Percentiles rank a stretch among this genome's conserved stretches.
phyloP scores from a whole-genome alignment of 225 moss, liverwort and hornwort species.

The Pseudoscleropodium purum region DNA sequence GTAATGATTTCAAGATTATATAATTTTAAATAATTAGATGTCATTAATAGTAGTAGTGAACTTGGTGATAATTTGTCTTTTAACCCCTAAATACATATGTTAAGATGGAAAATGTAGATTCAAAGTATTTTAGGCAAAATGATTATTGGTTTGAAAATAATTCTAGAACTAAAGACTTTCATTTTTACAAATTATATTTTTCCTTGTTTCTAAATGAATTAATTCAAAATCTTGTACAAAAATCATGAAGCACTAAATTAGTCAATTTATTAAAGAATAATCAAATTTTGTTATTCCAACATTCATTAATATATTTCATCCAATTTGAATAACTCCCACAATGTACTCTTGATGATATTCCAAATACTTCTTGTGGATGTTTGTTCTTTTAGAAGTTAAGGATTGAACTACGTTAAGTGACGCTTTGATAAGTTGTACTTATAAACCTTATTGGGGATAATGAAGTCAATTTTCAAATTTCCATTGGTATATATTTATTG shows the following conservation, averaged over 20 bases:
- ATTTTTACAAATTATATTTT: background rate
- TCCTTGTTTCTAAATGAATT: background rate
- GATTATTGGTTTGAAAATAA: background rate
- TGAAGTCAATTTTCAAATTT: background rate
- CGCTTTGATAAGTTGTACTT: background rate
- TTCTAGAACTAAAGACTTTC: background rate
- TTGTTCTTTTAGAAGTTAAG: background rate
- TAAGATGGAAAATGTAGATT: background rate
- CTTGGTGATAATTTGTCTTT: no score
- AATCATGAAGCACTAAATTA: background rate
- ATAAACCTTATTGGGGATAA: background rate
- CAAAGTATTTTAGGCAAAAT: background rate
- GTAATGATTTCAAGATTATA: fast-evolving
- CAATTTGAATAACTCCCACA: fast-evolving
- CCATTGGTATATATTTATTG: background rate
- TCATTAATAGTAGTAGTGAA: background rate
- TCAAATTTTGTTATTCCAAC: background rate
- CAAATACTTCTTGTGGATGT: fast-evolving
- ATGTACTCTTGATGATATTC: background rate
- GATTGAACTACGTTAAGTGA: background rate
- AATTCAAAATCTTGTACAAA: background rate
- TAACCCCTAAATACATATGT: no score
- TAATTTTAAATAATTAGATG: background rate
- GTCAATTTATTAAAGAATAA: background rate
- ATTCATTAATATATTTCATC: background rate